phyloP scores from a whole-genome alignment of 2,329 filamentous ascomycete genomes.

The Hortaea werneckii region DNA sequence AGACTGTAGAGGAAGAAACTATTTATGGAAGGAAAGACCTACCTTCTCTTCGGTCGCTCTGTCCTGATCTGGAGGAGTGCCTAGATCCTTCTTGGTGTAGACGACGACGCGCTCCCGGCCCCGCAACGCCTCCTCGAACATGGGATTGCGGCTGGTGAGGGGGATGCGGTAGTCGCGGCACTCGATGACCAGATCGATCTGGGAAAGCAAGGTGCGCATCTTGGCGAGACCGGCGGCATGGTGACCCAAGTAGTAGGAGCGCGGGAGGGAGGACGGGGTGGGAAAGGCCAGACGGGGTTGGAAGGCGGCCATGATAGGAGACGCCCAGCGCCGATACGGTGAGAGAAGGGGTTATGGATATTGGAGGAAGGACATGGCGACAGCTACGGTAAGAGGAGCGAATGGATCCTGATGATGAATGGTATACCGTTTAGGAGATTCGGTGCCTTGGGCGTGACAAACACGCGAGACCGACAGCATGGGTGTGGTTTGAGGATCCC shows the following conservation, averaged over 20 bases:
- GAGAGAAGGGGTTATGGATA: no score
- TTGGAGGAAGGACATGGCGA: no score
- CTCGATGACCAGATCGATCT: conserved; percentile 82
- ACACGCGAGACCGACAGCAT: no score
- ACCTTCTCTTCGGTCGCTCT: not conserved
- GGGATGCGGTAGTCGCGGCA: conserved; percentile 90
- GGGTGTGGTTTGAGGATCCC: no score
- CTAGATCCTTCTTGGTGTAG: conserved; percentile 83
- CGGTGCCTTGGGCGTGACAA: no score
- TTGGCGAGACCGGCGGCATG: conserved; percentile 70
- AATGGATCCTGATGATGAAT: no score
- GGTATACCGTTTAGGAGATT: no score
- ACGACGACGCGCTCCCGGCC: conserved; percentile 64
- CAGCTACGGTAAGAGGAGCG: no score
- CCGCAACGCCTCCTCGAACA: conserved; percentile 71
- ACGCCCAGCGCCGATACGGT: no score
- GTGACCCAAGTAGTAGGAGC: conserved; percentile 91
- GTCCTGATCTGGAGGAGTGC: conserved; percentile 15
- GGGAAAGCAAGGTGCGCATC: conserved; percentile 71
- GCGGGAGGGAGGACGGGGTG: conserved; percentile 62
- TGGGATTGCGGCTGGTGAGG: conserved; percentile 77
- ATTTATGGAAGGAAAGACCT: not conserved
- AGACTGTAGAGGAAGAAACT: no score
- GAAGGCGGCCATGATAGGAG: conserved; percentile 42
- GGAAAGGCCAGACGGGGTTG: conserved; percentile 65